Base-by-base conservation (phyloP, 345 rosid species). In the Euclidium syriacum region DNA sequence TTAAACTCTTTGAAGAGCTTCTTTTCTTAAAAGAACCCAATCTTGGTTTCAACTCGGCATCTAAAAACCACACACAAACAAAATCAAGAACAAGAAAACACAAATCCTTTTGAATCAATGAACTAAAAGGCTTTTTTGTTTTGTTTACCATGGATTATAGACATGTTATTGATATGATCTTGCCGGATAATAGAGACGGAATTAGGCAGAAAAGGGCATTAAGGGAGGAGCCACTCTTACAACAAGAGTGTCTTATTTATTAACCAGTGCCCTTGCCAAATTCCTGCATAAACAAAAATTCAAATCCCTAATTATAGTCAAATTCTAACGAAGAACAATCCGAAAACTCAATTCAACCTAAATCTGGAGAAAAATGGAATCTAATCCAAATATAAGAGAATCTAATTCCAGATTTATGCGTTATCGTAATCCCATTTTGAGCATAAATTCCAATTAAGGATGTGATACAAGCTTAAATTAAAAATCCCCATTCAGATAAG, bases 1-100 rank as follows among this genome's bases (percentile, higher is more conserved):
- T 78, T 71, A 90, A 80, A 14, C 27, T 68, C 75, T 83, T 90
- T n/a, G 77, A 81, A 42, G 98, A 92, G 71, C 88, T 83, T 62
- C 75, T 79, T 78, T 83, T 82, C 82, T 72, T 90, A 26, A 94
- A 60, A 51, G 96, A 86, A 8, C 80, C 90, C 69, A 79, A 81
- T 70, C 74, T 79, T 24, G 72, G 74, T 73, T 83, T 74, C 54
- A 11, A 6, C 29, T 3, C 85, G 66, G 64, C 53, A 27, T 75
- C 90, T 51, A 64, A 20, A 17, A 38, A 29, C 41, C 4, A 42
- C 40, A 14, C 12, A 29, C 11, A 64, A 5, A 44, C 5, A 55
- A 40, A 48, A 40, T 49, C 43, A 63, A 48, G 52, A 60, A 52
- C 12, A 57, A 55, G 39, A 64, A 52, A 17, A 50, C 69, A 38